Evolutionary conservation across 139 green algal species (phyloP).

Genomic region (Chlorella ohadii): DNA sequence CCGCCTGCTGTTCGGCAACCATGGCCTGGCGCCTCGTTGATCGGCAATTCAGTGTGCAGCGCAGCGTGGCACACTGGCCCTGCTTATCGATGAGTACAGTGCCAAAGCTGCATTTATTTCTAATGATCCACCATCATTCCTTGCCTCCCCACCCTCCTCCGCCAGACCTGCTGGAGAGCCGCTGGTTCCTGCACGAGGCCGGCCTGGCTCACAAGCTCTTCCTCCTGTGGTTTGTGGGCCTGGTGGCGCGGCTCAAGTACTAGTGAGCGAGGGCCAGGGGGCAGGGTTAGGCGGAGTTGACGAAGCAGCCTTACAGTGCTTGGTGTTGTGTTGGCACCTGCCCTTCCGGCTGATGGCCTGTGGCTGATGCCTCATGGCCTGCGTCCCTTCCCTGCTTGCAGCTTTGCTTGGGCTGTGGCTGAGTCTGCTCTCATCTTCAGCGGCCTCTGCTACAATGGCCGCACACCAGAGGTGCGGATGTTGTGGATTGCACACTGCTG

Average conservation of each 20-base stretch:
- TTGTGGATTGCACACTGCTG: background rate
- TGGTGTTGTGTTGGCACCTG: too few species aligned
- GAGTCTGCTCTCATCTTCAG: conserved; percentile 73
- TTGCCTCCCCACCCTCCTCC: background rate
- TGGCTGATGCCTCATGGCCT: too few species aligned
- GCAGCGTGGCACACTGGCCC: too few species aligned
- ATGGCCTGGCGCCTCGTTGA: too few species aligned
- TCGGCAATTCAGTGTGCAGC: too few species aligned
- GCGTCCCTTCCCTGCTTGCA: too few species aligned
- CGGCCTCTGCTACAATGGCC: conserved; percentile 77
- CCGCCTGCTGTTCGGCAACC: too few species aligned
- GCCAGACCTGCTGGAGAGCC: conserved; percentile 32
- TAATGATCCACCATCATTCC: background rate
- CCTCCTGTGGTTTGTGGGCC: conserved; percentile 40
- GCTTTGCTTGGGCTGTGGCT: conserved; percentile 55
- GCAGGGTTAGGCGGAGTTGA: background rate
- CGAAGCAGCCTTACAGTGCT: too few species aligned
- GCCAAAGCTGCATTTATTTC: too few species aligned
- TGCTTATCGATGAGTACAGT: too few species aligned
- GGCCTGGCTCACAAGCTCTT: background rate
- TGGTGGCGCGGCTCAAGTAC: conserved; percentile 52
- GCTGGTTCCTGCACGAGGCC: conserved; percentile 11
- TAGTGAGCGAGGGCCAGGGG: conserved; percentile 32
- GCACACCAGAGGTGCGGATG: conserved; percentile 2
- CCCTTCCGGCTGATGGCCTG: too few species aligned